Evolutionary conservation across 805 yeast genomes (phyloP).

Genomic region (Ogataea naganishii): DNA sequence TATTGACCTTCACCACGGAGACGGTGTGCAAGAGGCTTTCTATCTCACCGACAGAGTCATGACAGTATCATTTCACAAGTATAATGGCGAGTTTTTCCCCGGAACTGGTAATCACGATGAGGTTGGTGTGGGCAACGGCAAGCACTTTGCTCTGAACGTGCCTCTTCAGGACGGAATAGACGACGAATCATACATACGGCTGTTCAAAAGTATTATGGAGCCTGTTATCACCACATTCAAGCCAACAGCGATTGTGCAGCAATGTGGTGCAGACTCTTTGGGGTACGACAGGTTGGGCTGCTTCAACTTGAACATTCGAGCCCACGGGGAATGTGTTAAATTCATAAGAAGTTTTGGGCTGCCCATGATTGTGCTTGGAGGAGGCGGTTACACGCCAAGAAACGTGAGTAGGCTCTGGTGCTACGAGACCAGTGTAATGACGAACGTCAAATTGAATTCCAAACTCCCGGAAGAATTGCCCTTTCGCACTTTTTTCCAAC

Average conservation of each 20-base stretch:
- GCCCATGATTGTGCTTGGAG: constrained; percentile 89
- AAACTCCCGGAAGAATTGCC: constrained; percentile 70
- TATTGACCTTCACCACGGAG: constrained; percentile 95
- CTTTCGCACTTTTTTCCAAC: constrained; percentile 76
- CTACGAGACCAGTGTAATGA: constrained; percentile 85
- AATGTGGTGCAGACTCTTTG: constrained; percentile 95
- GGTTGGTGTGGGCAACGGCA: constrained; percentile 81
- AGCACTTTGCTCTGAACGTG: constrained; percentile 80
- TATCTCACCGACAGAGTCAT: constrained; percentile 91
- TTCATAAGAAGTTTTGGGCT: constrained; percentile 82
- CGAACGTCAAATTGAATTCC: constrained; percentile 68
- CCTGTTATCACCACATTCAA: constrained; percentile 88
- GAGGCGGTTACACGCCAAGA: constrained; percentile 97
- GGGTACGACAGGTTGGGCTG: constrained; percentile 93
- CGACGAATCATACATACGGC: constrained; percentile 70
- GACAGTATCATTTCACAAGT: constrained; percentile 95
- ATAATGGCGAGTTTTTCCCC: constrained; percentile 90
- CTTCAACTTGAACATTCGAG: constrained; percentile 84
- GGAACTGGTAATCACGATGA: constrained; percentile 94
- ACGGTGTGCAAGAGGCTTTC: constrained; percentile 96
- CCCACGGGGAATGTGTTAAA: constrained; percentile 93
- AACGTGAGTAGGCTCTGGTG: constrained; percentile 95
- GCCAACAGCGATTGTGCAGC: constrained; percentile 91
- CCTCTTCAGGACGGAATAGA: constrained; percentile 95
- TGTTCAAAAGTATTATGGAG: constrained; percentile 78